Percentiles rank a stretch among this genome's conserved stretches.
phyloP scores from a whole-genome alignment of 179 eudicot genomes.

The Pouteria campechiana region DNA sequence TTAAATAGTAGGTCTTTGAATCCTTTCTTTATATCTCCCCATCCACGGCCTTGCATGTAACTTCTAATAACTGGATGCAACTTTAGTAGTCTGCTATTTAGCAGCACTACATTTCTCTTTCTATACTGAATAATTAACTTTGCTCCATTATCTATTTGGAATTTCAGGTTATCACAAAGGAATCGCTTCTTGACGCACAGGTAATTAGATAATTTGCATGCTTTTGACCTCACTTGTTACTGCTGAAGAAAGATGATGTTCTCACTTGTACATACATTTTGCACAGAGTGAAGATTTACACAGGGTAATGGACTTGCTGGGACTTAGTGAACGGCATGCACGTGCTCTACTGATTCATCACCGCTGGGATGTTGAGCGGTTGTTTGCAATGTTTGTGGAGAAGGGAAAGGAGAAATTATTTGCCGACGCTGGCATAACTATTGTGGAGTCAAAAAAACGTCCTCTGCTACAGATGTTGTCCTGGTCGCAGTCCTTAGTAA shows the following conservation, averaged over 20 bases:
- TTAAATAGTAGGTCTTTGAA: too few relatives aligned
- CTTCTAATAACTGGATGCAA: too few relatives aligned
- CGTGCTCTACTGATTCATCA: slow-evolving; percentile 50
- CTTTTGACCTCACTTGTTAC: not conserved
- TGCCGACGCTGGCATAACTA: slow-evolving; percentile 37
- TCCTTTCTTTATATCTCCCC: too few relatives aligned
- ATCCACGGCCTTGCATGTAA: too few relatives aligned
- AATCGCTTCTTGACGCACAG: slow-evolving; percentile 60
- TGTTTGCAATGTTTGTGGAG: slow-evolving; percentile 30
- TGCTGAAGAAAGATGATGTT: not conserved
- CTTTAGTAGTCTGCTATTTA: too few relatives aligned
- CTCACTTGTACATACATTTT: not conserved
- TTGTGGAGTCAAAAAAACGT: slow-evolving; percentile 7
- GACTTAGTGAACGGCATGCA: slow-evolving; percentile 44
- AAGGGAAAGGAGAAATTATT: slow-evolving; percentile 29
- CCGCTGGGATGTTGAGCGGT: slow-evolving; percentile 48
- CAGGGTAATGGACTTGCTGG: slow-evolving; percentile 47
- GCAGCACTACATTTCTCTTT: too few relatives aligned
- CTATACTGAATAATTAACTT: too few relatives aligned
- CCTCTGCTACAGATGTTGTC: slow-evolving; percentile 8
- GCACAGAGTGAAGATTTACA: slow-evolving; percentile 47
- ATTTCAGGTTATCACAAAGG: slow-evolving; percentile 71
- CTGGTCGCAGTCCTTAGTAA: slow-evolving; percentile 3
- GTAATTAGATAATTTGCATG: too few relatives aligned
- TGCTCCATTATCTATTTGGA: too few relatives aligned